phyloP scores from a whole-genome alignment of 2,329 filamentous ascomycete species.

The Aspergillus aculeatus region DNA sequence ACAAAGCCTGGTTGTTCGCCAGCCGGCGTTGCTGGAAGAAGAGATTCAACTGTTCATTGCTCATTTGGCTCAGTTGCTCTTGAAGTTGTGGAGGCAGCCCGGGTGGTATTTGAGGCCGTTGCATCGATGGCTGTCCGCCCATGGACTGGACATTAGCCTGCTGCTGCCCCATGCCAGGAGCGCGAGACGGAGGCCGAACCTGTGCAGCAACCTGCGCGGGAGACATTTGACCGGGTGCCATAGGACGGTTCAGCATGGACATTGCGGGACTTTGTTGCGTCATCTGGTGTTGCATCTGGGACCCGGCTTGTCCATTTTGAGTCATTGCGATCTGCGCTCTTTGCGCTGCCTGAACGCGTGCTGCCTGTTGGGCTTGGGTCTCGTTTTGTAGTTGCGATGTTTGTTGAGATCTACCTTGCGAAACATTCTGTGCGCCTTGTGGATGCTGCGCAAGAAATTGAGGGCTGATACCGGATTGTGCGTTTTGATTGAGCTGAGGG shows the following conservation, averaged over 20 bases:
- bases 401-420: conserved; percentile 45
- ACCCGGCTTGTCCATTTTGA: conserved; percentile 46
- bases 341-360: conserved; percentile 44
- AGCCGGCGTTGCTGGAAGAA: conserved; percentile 37
- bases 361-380: conserved; percentile 40
- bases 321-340: conserved; percentile 48
- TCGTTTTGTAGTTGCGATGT: conserved; percentile 34
- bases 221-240: conserved; percentile 40
- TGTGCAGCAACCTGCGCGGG: conserved; percentile 36
- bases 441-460: conserved; percentile 44
- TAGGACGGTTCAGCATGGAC: conserved; percentile 46
- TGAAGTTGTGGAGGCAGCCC: conserved; percentile 36
- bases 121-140: conserved; percentile 31
- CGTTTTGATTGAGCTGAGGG: conserved; percentile 43
- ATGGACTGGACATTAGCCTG: conserved; percentile 26
- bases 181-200: conserved; percentile 34
- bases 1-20: conserved; percentile 32
- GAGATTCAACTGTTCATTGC: conserved; percentile 34
- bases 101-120: conserved; percentile 35
- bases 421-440: conserved; percentile 43
- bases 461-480: conserved; percentile 39
- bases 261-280: conserved; percentile 42
- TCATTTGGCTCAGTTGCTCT: conserved; percentile 37
- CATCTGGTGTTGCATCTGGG: conserved; percentile 39
- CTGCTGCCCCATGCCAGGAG: conserved; percentile 34